Evolutionary conservation across 768 basidiomycete species (phyloP), one percentile per base, ranked within the genome.

Genomic region (Tylopilus plumbeoviolaceoides): DNA sequence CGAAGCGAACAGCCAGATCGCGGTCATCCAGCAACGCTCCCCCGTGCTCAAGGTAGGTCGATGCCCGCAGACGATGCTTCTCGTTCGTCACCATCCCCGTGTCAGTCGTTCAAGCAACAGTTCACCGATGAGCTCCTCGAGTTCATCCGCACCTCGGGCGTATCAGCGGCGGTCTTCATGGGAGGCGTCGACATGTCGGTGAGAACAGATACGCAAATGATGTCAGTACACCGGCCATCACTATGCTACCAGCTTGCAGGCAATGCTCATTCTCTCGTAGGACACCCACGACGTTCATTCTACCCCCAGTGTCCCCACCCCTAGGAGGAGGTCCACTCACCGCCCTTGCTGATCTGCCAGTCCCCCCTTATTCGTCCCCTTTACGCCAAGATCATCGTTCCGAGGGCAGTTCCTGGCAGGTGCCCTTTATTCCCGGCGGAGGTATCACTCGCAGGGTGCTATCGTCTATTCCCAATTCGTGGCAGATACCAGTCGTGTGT

Each of bases 391-490:
- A 67, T 54, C 64, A 70, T 1, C 56, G 55, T 45, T 55, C 58
- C 5, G 64, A 66, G 40, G 59, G 56, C 18, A 48, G 63, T 15
- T 63, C 70, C 18, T 53, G 64, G 43, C 64, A 67, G 20, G 74
- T 83, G 17, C 88, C 89, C 30, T 86, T 89, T 69, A 84, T 91
- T 27, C 89, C 90, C 0, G 87, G 87, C 15, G 87, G 87, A 31
- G 91, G 91, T 2, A 71, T 92, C 27, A 82, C 86, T 0, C 76
- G 82, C 39, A 77, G 86, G 25, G 72, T 92, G 43, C 70, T 93
- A 7, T 75, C 75, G 3, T 77, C 85, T 7, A 61, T 91, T 23
- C 77, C 82, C 1, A 35, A 63, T 38, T 59, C 66, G 36, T 82
- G 79, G 76, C 59, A 73, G 18, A 75, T 79, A 39, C 84, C 85